phyloP scores from a whole-genome alignment of 176 grass and related monocot genomes.

The Zoysia japonica region DNA sequence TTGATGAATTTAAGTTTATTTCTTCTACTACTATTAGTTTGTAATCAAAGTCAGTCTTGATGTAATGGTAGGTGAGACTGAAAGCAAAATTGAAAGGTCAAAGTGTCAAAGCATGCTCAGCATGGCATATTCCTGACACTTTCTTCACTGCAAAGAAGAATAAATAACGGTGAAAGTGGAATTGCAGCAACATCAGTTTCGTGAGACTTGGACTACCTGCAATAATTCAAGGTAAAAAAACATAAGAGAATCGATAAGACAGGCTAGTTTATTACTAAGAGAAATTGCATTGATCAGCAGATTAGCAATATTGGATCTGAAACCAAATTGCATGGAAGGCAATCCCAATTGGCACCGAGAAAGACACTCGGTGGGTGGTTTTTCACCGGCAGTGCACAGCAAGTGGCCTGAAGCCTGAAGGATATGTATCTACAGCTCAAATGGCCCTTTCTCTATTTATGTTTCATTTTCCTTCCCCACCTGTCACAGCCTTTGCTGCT shows the following conservation, averaged over 20 bases:
- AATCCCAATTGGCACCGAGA: not conserved
- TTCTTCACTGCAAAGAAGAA: conserved; percentile 24
- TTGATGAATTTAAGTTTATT: not conserved
- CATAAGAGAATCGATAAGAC: not conserved
- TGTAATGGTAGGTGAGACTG: conserved; percentile 39
- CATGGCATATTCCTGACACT: not conserved
- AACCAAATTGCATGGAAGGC: not conserved
- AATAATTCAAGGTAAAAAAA: conserved; percentile 17
- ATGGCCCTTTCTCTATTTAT: not conserved
- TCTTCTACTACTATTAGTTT: not conserved
- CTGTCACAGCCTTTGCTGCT: conserved; percentile 16
- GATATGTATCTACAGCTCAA: conserved; percentile 15
- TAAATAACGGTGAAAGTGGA: conserved; percentile 26
- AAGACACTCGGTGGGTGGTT: not conserved
- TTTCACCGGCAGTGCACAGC: conserved; percentile 2
- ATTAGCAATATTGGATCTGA: not conserved
- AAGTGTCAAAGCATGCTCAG: no score
- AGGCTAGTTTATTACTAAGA: conserved; percentile 1
- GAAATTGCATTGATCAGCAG: not conserved
- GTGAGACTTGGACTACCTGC: conserved; percentile 25
- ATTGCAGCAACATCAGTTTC: conserved; percentile 11
- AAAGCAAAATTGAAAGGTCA: no score
- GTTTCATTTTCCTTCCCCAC: not conserved
- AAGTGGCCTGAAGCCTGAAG: conserved; percentile 11
- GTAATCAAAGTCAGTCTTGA: not conserved